phyloP scores from a whole-genome alignment of 2,329 filamentous ascomycete species.

The Fusarium fracticaudum region DNA sequence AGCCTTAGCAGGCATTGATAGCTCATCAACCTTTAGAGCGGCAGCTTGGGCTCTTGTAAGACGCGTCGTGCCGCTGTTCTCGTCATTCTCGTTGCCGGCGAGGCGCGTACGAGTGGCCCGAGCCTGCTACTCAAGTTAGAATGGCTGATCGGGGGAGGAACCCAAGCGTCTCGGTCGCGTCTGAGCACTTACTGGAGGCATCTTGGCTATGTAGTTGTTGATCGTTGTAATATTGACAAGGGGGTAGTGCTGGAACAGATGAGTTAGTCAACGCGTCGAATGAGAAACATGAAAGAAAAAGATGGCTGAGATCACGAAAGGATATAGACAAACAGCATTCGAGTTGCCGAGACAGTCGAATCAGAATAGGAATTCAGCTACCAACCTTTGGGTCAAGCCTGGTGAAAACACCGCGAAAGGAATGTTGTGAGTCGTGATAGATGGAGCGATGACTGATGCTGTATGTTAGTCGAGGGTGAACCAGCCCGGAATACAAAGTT shows the following conservation, averaged over 20 bases:
- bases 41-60: slow-evolving; percentile 93
- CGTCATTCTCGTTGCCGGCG: slow-evolving; percentile 92
- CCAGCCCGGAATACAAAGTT: slow-evolving; percentile 26
- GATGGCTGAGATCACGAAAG: slow-evolving; percentile 9
- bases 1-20: slow-evolving; percentile 66
- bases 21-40: slow-evolving; percentile 73
- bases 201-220: slow-evolving; percentile 44
- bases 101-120: slow-evolving; percentile 78
- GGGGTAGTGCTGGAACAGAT: slow-evolving; percentile 24
- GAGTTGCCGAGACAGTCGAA: slow-evolving; percentile 46
- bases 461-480: slow-evolving; percentile 43
- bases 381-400: slow-evolving; percentile 50
- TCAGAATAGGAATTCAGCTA: slow-evolving; percentile 41
- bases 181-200: slow-evolving; percentile 49
- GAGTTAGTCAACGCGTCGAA: slow-evolving; percentile 43
- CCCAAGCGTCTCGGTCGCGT: slow-evolving; percentile 20
- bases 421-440: slow-evolving; percentile 48
- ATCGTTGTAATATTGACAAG: slow-evolving; percentile 34
- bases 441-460: slow-evolving; percentile 41
- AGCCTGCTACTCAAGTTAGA: slow-evolving; percentile 56
- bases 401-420: slow-evolving; percentile 49
- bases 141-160: background rate
- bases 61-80: slow-evolving; percentile 83
- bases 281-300: slow-evolving; percentile 10
- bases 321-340: slow-evolving; percentile 10